Conservation (phyloP, 805 yeast genomes). For the Hanseniaspora mollemarum region DNA sequence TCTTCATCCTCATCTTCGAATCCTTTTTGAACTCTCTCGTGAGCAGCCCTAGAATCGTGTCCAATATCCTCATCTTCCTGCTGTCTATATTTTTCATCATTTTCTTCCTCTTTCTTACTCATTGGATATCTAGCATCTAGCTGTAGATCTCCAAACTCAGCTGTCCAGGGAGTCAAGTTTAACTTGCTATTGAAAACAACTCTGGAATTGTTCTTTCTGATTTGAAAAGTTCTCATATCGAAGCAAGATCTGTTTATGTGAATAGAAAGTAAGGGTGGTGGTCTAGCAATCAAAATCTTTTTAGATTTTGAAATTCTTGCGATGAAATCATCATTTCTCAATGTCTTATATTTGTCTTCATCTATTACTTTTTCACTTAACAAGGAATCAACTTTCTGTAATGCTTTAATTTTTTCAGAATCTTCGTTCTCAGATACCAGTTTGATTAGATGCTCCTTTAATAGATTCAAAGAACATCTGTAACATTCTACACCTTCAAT, state of each 20-base stretch:
- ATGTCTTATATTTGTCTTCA: slow-evolving; percentile 63
- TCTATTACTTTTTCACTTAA: slow-evolving; percentile 57
- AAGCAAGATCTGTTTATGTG: slow-evolving; percentile 91
- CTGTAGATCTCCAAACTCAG: slow-evolving; percentile 57
- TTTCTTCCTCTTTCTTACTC: slow-evolving; percentile 46
- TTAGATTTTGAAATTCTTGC: slow-evolving; percentile 71
- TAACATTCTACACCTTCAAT: slow-evolving; percentile 92
- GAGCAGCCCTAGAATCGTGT: slow-evolving; percentile 16
- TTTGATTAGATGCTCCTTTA: slow-evolving; percentile 38
- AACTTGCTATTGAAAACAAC: slow-evolving; percentile 65
- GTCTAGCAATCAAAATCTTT: slow-evolving; percentile 66
- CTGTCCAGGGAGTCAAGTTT: slow-evolving; percentile 58
- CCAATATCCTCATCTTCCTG: slow-evolving; percentile 28
- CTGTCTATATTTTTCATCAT: slow-evolving; percentile 20
- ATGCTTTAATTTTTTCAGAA: slow-evolving; percentile 17
- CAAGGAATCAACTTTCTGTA: slow-evolving; percentile 41
- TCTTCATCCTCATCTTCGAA: slow-evolving; percentile 27
- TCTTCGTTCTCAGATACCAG: slow-evolving; percentile 29
- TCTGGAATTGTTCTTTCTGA: slow-evolving; percentile 70
- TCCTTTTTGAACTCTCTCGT: slow-evolving; percentile 26
- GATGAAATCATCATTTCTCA: slow-evolving; percentile 65
- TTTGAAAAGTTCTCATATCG: slow-evolving; percentile 73
- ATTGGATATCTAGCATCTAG: slow-evolving; percentile 70
- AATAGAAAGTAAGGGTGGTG: slow-evolving; percentile 70
- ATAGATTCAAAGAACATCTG: slow-evolving; percentile 68